These are phyloP conservation scores for Megacollybia marginata DNA, from an alignment of 768 basidiomycete species.

Conservation along the genomic window DNA sequence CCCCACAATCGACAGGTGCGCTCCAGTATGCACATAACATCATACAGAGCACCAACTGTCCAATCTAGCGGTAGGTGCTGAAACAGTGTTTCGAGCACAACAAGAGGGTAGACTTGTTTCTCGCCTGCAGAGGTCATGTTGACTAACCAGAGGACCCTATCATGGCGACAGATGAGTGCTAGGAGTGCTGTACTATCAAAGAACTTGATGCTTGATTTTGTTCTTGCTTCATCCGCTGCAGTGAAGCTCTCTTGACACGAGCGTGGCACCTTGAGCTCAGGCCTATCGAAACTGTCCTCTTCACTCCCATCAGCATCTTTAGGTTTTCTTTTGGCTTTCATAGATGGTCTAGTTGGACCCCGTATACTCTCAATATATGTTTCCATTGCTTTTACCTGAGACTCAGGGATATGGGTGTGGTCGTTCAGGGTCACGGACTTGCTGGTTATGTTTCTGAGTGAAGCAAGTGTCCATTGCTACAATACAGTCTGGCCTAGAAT, in stretches of 20 bases:
- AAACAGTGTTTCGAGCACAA: too few relatives aligned
- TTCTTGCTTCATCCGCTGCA: conserved; percentile 14
- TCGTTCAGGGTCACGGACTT: too few relatives aligned
- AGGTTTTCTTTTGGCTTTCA: not conserved
- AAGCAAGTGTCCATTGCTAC: not conserved
- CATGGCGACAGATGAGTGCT: conserved; percentile 26
- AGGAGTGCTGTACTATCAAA: conserved; percentile 23
- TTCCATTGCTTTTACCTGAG: conserved; percentile 2
- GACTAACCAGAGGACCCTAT: conserved; percentile 20
- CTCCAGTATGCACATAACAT: too few relatives aligned
- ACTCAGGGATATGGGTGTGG: conserved; percentile 1
- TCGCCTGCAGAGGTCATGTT: not conserved
- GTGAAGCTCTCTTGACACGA: conserved; percentile 12
- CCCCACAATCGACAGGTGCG: too few relatives aligned
- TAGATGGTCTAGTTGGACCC: not conserved
- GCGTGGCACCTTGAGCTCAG: conserved; percentile 5
- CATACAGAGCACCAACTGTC: too few relatives aligned
- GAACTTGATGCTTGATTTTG: conserved; percentile 10
- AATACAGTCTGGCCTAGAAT: not conserved
- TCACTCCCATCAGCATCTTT: too few relatives aligned
- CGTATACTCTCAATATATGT: not conserved
- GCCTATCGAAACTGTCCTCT: not conserved
- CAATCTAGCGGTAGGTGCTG: too few relatives aligned
- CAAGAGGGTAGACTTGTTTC: too few relatives aligned
- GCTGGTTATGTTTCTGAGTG: not conserved